Evolutionary conservation across 192 early-diverging fungal genomes (phyloP), one percentile per base, ranked within the genome.

Genomic region (Phycomyces blakesleeanus): DNA sequence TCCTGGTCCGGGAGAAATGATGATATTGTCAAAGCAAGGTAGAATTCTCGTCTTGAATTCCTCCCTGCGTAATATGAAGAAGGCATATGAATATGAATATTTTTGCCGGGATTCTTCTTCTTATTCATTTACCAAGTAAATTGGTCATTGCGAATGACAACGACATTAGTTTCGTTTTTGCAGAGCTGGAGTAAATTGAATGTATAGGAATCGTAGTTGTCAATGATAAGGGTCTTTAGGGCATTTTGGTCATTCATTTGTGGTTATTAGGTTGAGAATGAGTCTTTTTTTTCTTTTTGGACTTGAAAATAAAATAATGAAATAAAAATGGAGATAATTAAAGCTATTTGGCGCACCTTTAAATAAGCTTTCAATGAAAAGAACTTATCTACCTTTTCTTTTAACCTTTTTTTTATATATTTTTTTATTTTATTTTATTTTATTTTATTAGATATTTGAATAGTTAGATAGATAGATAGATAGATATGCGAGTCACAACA

Each of bases 161-260:
- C 77, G 0, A 94, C 84, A 27, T 83, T 72, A 20, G 56, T 44
- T 5, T 74, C 61, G 29, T 80, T 78, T 5, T 65, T 59, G 49
- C 82, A 84, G 24, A 93, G 77, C 68, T 93, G 92, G 54, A 90
- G 71, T n/a, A 98, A 79, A 71, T 98, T 98, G 76, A 94, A 92
- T 1, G 96, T 98, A 71, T 98, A 98, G 14, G 93, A 96, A 74
- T 98, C 96, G 68, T 96, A 96, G 81, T 98, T 96, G 75, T 98
- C 96, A 53, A 98, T 84, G 52, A 98, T 88, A 21, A 98, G 72
- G 0, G 86, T 85, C 12, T 85, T 72, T 56, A 85, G 51, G 14
- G 24, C 52, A 2, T 7, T 2, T 34, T 34, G 29, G 21, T 50
- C 49, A 34, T 34, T 7, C 29, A 34, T 34, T 34, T n/a, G n/a